These are phyloP conservation scores for Schizophyllum amplum DNA, from an alignment of 1,284 basidiomycete species.

Conservation along the genomic window DNA sequence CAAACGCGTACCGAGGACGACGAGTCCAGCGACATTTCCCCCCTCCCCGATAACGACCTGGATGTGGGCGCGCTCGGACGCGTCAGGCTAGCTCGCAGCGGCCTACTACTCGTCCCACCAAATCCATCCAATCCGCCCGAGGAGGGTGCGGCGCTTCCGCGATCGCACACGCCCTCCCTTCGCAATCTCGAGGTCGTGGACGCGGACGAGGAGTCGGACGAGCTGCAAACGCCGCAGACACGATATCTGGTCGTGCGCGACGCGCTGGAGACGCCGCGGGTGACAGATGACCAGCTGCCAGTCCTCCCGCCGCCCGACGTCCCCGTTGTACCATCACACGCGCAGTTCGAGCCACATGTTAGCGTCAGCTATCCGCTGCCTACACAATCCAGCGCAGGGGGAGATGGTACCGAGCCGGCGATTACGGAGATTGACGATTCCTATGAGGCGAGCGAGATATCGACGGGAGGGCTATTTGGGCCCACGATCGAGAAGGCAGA, in stretches of 20 bases:
- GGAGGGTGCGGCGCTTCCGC: too few relatives aligned
- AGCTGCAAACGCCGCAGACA: background rate
- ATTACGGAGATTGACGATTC: background rate
- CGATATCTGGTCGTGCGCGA: background rate
- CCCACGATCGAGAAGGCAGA: conserved; percentile 20
- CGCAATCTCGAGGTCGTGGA: background rate
- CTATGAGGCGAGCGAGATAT: background rate
- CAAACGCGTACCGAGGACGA: background rate
- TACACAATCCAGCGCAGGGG: background rate
- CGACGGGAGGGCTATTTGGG: background rate
- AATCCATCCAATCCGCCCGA: background rate
- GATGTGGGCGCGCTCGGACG: background rate
- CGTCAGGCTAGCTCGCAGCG: background rate
- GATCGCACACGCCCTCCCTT: background rate
- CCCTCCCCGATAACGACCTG: background rate
- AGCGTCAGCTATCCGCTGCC: background rate
- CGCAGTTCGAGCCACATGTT: too few relatives aligned
- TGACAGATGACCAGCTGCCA: background rate
- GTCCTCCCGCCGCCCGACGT: background rate
- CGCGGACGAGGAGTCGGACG: background rate
- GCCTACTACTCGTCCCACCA: background rate
- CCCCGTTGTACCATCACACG: background rate
- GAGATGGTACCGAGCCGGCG: background rate
- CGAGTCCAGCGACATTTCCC: background rate
- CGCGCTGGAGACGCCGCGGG: background rate